Percentiles rank a stretch among this genome's conserved stretches.
phyloP scores from a whole-genome alignment of 2,329 filamentous ascomycete species.

The Helminthosporium solani region DNA sequence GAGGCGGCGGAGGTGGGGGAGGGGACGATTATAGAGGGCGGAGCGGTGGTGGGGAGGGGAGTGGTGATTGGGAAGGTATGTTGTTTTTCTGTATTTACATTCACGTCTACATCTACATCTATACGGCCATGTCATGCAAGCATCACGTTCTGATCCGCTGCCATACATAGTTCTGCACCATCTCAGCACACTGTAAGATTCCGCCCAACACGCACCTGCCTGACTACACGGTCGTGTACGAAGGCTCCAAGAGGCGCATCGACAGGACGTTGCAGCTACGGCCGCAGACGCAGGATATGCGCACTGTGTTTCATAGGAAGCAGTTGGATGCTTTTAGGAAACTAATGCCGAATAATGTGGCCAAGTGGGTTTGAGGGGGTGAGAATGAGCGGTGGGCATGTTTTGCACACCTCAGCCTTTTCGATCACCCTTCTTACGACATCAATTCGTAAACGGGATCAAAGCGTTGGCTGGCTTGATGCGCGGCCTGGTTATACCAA shows the following conservation, averaged over 20 bases:
- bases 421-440: too few species aligned
- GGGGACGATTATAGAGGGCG: constrained; percentile 37
- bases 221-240: constrained; percentile 50
- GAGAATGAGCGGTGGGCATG: not conserved
- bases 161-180: constrained; percentile 45
- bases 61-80: constrained; percentile 46
- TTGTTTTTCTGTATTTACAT: not conserved
- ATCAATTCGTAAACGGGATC: too few species aligned
- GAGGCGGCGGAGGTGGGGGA: constrained; percentile 42
- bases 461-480: too few species aligned
- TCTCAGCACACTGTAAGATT: constrained; percentile 42
- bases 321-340: constrained; percentile 40
- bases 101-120: not conserved
- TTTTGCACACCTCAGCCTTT: too few species aligned
- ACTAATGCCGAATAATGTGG: constrained; percentile 39
- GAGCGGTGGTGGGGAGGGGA: constrained; percentile 35
- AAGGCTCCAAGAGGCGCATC: constrained; percentile 39
- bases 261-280: constrained; percentile 42
- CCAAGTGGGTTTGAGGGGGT: constrained; percentile 35
- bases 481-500: too few species aligned
- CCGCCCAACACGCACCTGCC: constrained; percentile 41
- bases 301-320: constrained; percentile 34
- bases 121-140: not conserved
- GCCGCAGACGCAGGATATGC: constrained; percentile 31
- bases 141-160: constrained; percentile 8